These are phyloP conservation scores for Globisporangium orthogonon DNA, from an alignment of 352 stramenopile species.

Conservation along the genomic window DNA sequence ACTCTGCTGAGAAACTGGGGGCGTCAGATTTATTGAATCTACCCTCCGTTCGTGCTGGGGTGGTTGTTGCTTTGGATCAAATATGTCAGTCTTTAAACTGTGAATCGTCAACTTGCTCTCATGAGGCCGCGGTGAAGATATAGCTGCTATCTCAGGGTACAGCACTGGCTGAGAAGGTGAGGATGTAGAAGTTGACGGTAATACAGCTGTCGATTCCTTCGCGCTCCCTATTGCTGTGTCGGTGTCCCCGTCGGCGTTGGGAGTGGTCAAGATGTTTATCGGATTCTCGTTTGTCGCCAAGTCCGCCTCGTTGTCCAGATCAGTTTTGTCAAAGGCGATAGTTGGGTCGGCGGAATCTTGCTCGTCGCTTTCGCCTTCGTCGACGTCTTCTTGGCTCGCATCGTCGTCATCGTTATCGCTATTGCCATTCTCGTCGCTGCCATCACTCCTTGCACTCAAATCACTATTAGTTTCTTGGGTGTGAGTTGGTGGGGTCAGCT, in stretches of 20 bases:
- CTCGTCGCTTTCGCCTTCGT: background rate
- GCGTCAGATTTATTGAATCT: background rate
- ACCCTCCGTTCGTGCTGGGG: background rate
- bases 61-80: too few species aligned
- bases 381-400: background rate
- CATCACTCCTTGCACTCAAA: background rate
- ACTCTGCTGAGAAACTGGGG: background rate
- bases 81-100: background rate
- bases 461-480: too few species aligned
- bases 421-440: too few species aligned
- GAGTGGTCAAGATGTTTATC: too few species aligned
- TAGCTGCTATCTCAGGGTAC: background rate
- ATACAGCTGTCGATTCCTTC: background rate
- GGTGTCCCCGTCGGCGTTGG: background rate
- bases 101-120: background rate
- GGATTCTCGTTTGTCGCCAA: background rate
- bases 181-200: background rate
- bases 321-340: background rate
- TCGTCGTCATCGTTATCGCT: background rate
- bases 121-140: background rate
- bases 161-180: background rate
- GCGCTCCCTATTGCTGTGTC: background rate
- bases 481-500: background rate
- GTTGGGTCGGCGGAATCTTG: background rate
- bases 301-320: background rate